Conservation (phyloP, 2,329 filamentous ascomycete species). For the Mycosphaerella sp. region DNA sequence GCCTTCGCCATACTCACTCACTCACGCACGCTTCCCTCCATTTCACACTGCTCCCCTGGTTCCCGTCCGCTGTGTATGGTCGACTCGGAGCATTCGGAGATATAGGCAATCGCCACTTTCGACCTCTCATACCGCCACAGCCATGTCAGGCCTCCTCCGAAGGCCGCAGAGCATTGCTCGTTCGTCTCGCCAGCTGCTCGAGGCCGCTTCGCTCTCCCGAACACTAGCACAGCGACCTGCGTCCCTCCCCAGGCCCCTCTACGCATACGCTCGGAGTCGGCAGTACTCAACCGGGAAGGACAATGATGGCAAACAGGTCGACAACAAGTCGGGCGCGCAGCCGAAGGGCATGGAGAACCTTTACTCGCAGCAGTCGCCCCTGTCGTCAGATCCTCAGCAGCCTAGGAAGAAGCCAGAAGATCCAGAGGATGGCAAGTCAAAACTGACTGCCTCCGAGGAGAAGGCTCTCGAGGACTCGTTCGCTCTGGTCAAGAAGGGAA, state of each 20-base stretch:
- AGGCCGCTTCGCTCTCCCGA: constrained; percentile 33
- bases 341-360: constrained; percentile 43
- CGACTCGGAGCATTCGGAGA: not conserved
- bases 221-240: constrained; percentile 34
- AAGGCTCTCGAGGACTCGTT: constrained; percentile 55
- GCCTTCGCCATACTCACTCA: no score
- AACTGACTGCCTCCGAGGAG: constrained; percentile 52
- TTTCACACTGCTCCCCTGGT: no score
- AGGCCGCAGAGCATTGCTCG: constrained; percentile 32
- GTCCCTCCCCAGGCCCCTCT: constrained; percentile 40
- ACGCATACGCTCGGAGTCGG: constrained; percentile 39
- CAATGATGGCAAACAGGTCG: constrained; percentile 26
- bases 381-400: constrained; percentile 31
- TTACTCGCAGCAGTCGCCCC: constrained; percentile 40
- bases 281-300: constrained; percentile 42
- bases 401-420: constrained; percentile 35
- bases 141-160: constrained; percentile 34
- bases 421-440: constrained; percentile 37
- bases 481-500: constrained; percentile 48
- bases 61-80: not conserved
- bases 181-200: constrained; percentile 32
- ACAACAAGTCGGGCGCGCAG: constrained; percentile 31
- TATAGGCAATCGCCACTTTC: not conserved
- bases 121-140: not conserved
- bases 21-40: no score